Evolutionary conservation across 208 protist species (phyloP).

Genomic region (Endotrypanum monterogeii): DNA sequence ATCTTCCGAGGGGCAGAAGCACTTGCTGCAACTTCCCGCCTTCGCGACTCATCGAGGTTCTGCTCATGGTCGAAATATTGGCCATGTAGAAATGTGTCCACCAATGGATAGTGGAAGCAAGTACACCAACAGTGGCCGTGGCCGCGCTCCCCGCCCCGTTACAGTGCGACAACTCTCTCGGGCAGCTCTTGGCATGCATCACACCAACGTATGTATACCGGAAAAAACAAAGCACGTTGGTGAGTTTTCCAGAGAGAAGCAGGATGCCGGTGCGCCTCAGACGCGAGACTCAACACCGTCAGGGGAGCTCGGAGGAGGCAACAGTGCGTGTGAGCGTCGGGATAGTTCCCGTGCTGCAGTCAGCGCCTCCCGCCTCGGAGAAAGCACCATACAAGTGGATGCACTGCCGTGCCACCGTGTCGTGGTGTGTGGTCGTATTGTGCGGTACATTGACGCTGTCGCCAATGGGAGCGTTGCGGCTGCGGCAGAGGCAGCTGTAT

Average conservation of each 20-base stretch:
- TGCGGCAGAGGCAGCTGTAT: neutral
- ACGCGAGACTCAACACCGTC: neutral
- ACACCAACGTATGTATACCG: neutral
- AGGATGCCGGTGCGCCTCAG: neutral
- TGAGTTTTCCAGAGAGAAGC: no score
- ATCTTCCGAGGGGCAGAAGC: neutral
- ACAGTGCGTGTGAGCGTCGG: neutral
- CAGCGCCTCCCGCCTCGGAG: constrained; percentile 33
- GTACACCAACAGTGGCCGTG: neutral
- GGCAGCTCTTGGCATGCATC: constrained; percentile 8
- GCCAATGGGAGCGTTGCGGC: constrained; percentile 20
- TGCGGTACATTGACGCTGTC: constrained; percentile 30
- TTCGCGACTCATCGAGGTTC: neutral
- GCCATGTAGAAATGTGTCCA: neutral
- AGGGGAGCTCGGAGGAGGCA: neutral
- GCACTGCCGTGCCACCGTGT: constrained; percentile 41
- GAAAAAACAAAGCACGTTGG: neutral
- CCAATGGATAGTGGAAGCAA: neutral
- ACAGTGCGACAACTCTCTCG: constrained; percentile 30
- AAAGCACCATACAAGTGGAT: constrained; percentile 44
- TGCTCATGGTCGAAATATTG: neutral
- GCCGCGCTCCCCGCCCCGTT: constrained; percentile 25
- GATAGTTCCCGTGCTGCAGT: neutral
- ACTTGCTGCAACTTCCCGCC: neutral
- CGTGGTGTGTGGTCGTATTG: constrained; percentile 48